Conservation (phyloP, 2,329 filamentous ascomycete species). For the Alternaria gaisen region DNA sequence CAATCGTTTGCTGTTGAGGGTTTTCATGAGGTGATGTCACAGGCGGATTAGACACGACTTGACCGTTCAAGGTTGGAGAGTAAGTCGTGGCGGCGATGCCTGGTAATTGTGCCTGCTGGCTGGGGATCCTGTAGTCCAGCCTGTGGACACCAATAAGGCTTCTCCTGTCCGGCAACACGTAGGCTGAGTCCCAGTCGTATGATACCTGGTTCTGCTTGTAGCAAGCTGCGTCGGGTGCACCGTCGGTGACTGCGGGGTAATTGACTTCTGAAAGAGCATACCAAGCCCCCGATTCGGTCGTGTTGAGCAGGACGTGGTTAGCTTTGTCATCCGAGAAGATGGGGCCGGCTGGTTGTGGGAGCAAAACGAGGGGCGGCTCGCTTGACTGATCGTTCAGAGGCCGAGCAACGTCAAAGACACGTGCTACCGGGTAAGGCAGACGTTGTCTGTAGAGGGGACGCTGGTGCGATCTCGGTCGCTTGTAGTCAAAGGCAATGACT, state of each 20-base stretch:
- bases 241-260: conserved; percentile 85
- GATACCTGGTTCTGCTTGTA: conserved; percentile 54
- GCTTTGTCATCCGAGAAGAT: conserved; percentile 52
- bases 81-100: conserved; percentile 41
- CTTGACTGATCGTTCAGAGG: conserved; percentile 71
- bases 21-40: conserved; percentile 30
- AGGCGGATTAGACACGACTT: conserved; percentile 33
- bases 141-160: conserved; percentile 54
- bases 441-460: conserved; percentile 60
- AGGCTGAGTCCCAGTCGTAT: conserved; percentile 37
- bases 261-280: conserved; percentile 88
- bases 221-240: conserved; percentile 65
- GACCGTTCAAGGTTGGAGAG: conserved; percentile 29
- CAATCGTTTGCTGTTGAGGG: conserved; percentile 26
- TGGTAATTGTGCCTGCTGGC: conserved; percentile 27
- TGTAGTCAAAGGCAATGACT: conserved; percentile 80
- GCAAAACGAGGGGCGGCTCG: conserved; percentile 79
- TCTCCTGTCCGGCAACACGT: conserved; percentile 42
- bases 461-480: conserved; percentile 51
- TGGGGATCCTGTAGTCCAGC: conserved; percentile 39
- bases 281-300: conserved; percentile 87
- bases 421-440: conserved; percentile 79
- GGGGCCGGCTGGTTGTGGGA: conserved; percentile 83
- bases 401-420: conserved; percentile 87
- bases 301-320: conserved; percentile 78